Evolutionary conservation across 1,139 yeast species (phyloP), one percentile per base, ranked within the genome.

Genomic region (Magnusiomyces paraingens): DNA sequence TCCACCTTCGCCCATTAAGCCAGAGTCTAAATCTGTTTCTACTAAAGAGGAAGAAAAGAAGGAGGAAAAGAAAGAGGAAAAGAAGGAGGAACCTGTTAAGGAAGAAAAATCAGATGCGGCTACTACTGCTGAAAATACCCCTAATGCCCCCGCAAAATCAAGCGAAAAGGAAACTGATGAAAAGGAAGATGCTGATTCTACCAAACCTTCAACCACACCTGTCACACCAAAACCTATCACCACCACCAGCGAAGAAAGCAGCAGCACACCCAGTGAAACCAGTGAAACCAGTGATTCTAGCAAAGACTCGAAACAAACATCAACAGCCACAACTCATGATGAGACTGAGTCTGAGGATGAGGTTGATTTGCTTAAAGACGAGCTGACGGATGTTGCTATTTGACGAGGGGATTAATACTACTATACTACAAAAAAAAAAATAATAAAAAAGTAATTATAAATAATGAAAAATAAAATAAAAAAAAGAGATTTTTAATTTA

Each of bases 311-410:
- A 26, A 26, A 26, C 4, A 45, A 12, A 17, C 46, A 5, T 46
- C 46, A 2, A 36, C 47, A 21, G 39, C 38, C 15, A 36, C 45
- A 29, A 32, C 32, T 39, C 36, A 50, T 8, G 39, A 39, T 12
- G 46, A 20, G 10, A 39, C 39, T 11, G 52, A 49, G 11, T 44
- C 50, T 8, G 52, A 52, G 26, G 55, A 50, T 38, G 55, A 52
- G 22, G 55, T 52, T 26, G 55, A 52, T 41, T 29, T 52, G 22
- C 35, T 52, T 41, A 52, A 49, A 50, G 55, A 52, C 17, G 55
- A 52, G 3, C 21, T 52, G 32, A 40, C 55, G 14, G 55, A 52
- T 29, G 55, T 52, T 18, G 55, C 50, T 21, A 49, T 52, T 36
- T 52, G 49, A 52, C 12, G 17, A 17, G 15, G 29, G 39, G 18